These are phyloP conservation scores for Pyrus hybrid DNA, from an alignment of 331 rosid species.

Conservation along the genomic window DNA sequence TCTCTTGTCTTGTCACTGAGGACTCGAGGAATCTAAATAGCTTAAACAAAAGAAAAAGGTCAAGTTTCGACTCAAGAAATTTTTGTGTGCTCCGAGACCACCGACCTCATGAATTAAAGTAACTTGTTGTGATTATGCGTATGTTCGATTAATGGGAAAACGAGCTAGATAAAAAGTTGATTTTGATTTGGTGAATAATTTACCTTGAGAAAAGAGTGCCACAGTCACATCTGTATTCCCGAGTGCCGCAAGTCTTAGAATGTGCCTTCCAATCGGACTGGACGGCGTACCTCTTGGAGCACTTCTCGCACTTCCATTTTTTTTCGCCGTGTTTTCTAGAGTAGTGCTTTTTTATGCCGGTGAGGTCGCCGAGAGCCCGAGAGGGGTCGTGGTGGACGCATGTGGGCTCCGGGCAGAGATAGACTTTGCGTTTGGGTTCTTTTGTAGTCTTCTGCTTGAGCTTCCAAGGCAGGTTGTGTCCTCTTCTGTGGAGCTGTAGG, in stretches of 20 bases:
- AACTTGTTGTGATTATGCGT: not conserved
- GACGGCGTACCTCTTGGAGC: slow-evolving; percentile 60
- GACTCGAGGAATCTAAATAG: slow-evolving; percentile 2
- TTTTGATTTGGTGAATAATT: not conserved
- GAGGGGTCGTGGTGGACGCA: slow-evolving; percentile 96
- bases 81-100: too few relatives aligned
- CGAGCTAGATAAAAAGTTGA: not conserved
- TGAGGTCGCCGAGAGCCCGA: slow-evolving; percentile 86
- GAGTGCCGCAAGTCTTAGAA: slow-evolving; percentile 71
- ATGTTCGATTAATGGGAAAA: not conserved
- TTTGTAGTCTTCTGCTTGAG: slow-evolving; percentile 78
- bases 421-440: slow-evolving; percentile 79
- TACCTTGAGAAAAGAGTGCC: slow-evolving; percentile 93
- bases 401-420: slow-evolving; percentile 89
- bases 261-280: slow-evolving; percentile 97
- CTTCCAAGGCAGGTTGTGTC: slow-evolving; percentile 94
- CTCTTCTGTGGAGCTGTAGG: slow-evolving; percentile 96
- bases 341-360: slow-evolving; percentile 82
- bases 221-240: slow-evolving; percentile 78
- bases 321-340: slow-evolving; percentile 85
- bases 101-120: not conserved
- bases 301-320: slow-evolving; percentile 41
- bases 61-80: not conserved
- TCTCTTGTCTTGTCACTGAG: slow-evolving; percentile 16
- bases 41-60: not conserved